Base-by-base conservation (phyloP, 805 yeast genomes). In the Brettanomyces sp. region DNA sequence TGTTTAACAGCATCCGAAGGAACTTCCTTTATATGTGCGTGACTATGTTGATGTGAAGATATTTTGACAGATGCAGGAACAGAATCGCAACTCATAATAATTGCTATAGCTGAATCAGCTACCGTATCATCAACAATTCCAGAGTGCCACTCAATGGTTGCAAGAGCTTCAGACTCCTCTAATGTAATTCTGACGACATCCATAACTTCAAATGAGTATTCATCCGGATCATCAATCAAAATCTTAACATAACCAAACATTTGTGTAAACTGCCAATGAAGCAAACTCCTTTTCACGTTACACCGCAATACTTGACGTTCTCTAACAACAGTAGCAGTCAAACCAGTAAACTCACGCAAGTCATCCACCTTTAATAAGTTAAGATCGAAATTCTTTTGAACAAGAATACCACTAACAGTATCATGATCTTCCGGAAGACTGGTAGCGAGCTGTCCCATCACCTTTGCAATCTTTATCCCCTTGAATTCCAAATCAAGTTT, bases 21-120 rank as follows among this genome's bases (percentile, higher is more conserved):
- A 12, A 30, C 24, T 11, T 11, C 38, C n/a, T 24, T 22, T 28
- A 28, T 22, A 21, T 50, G 52, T 2, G 49, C 49, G 37, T 64
- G 67, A 4, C 49, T 46, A 38, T 62, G 59, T 1, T 70, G 52
- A 45, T 74, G 73, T 5, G 95, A 80, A 12, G 95, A 80, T 52
- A 88, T 63, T 60, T 91, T 93, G 28, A 93, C 95, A 5, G 97
- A 87, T 2, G 96, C 95, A 9, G 96, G 96, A 0, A 96, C 81
- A 0, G 96, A 82, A 60, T 93, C 99, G 38, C 91, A 93, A 40
- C 95, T 86, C 64, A 91, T 74, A 32, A 93, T 64, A 36, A 93
- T 88, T 0, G 97, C 96, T 48, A 93, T 77, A 1, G 89, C 85
- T 13, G 96, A 82, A 58, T 93, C 99, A 0, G 99, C 99, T 51